Percentiles rank a stretch among this genome's conserved stretches.
phyloP scores from a whole-genome alignment of 2,329 filamentous ascomycete genomes.

The Neonectria faginata region DNA sequence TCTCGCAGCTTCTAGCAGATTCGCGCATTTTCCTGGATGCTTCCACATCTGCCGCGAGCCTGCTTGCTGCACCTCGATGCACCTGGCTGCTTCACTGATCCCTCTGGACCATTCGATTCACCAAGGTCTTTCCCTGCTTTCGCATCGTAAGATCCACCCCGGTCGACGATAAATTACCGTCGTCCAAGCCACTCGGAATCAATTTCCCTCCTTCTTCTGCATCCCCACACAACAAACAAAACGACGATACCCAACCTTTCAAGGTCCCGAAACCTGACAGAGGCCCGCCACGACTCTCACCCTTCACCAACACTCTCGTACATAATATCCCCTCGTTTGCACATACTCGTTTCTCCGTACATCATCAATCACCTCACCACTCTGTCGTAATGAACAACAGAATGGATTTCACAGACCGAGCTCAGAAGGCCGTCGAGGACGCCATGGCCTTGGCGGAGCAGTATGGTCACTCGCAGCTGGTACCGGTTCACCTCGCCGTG shows the following conservation, averaged over 20 bases:
- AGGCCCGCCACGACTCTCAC: conserved; percentile 22
- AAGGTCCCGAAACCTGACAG: conserved; percentile 39
- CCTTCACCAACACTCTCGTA: conserved; percentile 10
- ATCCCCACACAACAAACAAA: conserved; percentile 25
- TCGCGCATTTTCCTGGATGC: conserved; percentile 37
- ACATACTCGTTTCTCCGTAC: conserved; percentile 8
- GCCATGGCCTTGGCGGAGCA: conserved; percentile 88
- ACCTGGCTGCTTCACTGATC: conserved; percentile 39
- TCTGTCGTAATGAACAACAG: conserved; percentile 72
- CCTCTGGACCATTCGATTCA: conserved; percentile 31
- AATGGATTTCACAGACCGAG: conserved; percentile 94
- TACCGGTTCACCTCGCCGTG: conserved; percentile 90
- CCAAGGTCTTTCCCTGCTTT: conserved; percentile 35
- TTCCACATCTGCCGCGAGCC: conserved; percentile 45
- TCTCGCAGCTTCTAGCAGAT: conserved; percentile 49
- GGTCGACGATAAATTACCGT: conserved; percentile 43
- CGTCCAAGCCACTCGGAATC: conserved; percentile 18
- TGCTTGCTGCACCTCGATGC: conserved; percentile 41
- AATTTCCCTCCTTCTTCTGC: conserved; percentile 27
- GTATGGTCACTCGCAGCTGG: conserved; percentile 90
- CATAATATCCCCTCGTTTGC: conserved; percentile 24
- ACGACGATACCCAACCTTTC: conserved; percentile 41
- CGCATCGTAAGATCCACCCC: conserved; percentile 39
- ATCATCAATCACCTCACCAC: conserved; percentile 6
- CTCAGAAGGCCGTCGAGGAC: conserved; percentile 88